A percentile compares a stretch with the other conserved stretches of the same genome.
These are phyloP conservation scores for Periconia digitata DNA, from an alignment of 2,329 filamentous ascomycete genomes.

Conservation along the genomic window DNA sequence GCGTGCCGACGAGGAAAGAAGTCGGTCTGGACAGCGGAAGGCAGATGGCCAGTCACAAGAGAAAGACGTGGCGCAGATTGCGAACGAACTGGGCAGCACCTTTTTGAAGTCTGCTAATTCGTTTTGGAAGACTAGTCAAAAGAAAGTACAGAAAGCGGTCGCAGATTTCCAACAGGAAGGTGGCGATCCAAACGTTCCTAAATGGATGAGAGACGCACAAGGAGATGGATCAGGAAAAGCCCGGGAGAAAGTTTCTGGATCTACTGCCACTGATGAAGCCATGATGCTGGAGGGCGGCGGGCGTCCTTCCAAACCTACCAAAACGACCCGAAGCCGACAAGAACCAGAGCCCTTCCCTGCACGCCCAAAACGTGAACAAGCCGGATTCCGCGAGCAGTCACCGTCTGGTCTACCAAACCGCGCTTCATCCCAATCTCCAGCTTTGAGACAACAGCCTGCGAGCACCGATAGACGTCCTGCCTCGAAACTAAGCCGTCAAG, in stretches of 20 bases:
- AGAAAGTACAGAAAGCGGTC: constrained; percentile 88
- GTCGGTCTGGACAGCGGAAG: constrained; percentile 50
- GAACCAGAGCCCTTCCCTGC: constrained; percentile 22
- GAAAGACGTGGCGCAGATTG: constrained; percentile 76
- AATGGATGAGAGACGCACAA: constrained; percentile 86
- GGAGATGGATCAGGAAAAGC: constrained; percentile 19
- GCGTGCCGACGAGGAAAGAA: constrained; percentile 58
- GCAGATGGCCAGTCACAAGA: constrained; percentile 60
- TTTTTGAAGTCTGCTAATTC: constrained; percentile 93
- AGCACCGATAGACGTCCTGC: constrained; percentile 46
- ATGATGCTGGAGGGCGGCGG: constrained; percentile 74
- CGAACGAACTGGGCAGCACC: constrained; percentile 78
- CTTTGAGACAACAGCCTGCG: constrained; percentile 39
- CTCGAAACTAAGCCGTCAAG: constrained; percentile 69
- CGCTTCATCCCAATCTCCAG: constrained; percentile 43
- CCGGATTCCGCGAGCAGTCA: constrained; percentile 7
- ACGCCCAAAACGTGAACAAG: constrained; percentile 27
- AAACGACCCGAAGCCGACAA: constrained; percentile 28
- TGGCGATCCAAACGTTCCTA: constrained; percentile 77
- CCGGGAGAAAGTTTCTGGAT: constrained; percentile 21
- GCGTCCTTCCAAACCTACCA: constrained; percentile 51
- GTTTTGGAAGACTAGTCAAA: constrained; percentile 91
- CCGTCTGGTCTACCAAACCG: constrained; percentile 38
- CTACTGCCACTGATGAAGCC: constrained; percentile 58
- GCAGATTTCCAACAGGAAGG: constrained; percentile 74